A percentile compares a stretch with the other conserved stretches of the same genome.
Evolutionary conservation across 2,329 filamentous ascomycete genomes (phyloP).

Genomic region (Arthrobotrys sphaeroides): DNA sequence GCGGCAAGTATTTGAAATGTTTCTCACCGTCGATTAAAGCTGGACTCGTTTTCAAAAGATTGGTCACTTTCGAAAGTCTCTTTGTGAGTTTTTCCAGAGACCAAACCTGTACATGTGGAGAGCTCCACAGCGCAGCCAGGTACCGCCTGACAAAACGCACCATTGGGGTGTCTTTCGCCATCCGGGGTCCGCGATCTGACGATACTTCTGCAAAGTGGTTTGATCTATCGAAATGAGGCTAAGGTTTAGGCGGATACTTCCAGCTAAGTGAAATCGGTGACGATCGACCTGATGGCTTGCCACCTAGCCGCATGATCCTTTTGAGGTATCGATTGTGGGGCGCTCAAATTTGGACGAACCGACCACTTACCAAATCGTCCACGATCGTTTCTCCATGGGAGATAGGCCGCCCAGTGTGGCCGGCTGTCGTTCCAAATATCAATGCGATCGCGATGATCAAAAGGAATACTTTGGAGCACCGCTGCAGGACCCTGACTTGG

Average conservation of each 20-base stretch:
- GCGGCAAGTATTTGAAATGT: slow-evolving; percentile 30
- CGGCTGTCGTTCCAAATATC: background rate
- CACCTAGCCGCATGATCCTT: slow-evolving; percentile 26
- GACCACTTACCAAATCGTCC: background rate
- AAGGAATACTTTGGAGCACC: background rate
- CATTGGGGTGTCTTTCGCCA: slow-evolving; percentile 15
- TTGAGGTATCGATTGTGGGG: slow-evolving; percentile 8
- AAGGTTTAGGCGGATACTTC: slow-evolving; percentile 24
- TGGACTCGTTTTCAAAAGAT: too few relatives aligned
- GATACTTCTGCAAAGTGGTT: slow-evolving; percentile 13
- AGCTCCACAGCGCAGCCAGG: background rate
- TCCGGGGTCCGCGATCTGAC: slow-evolving; percentile 46
- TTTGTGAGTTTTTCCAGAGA: too few relatives aligned
- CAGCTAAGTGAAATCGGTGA: slow-evolving; percentile 16
- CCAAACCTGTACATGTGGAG: background rate
- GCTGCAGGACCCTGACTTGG: background rate
- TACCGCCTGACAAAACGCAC: background rate
- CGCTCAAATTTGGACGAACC: too few relatives aligned
- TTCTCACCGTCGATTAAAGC: background rate
- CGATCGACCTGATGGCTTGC: slow-evolving; percentile 33
- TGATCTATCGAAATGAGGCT: slow-evolving; percentile 13
- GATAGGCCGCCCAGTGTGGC: background rate
- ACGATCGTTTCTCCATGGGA: slow-evolving; percentile 1
- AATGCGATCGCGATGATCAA: background rate
- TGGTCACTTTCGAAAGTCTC: too few relatives aligned